Base-by-base conservation (phyloP, 2,329 filamentous ascomycete genomes). In the Alternaria triticimaculans region DNA sequence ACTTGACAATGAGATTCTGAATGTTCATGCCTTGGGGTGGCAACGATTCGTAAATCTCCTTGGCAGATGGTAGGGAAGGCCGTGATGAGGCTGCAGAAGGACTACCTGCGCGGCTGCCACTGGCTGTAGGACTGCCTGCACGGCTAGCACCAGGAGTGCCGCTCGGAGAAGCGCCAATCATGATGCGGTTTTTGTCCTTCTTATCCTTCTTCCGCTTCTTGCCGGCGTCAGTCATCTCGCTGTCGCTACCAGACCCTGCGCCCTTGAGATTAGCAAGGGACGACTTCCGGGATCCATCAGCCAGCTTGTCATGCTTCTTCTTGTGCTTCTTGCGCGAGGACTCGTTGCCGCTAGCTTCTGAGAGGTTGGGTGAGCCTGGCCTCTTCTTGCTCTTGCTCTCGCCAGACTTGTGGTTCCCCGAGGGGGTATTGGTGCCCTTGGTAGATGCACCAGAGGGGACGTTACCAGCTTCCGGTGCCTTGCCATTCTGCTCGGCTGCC, bases 291-390 rank as follows among this genome's bases (percentile, higher is more conserved):
- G 72, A 72, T 21, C 69, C 70, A 46, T 77, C 71, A 25, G 60
- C 53, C 20, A 76, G 68, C 58, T 71, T 74, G 23, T 69, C 70
- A 58, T 74, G 75, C 46, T 76, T 76, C 72, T 82, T 82, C 72
- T 83, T 84, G 37, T 80, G 77, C 62, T 73, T 74, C 83, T 92
- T 93, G 69, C 91, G 90, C 23, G 90, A 88, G 1, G 92, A 95
- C 78, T 98, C 95, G 71, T 94, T 96, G 57, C 93, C 95, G 77
- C 93, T 97, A 10, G 93, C 93, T 77, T 98, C 95, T 2, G 94
- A 97, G 30, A 92, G 86, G 68, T 94, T 91, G 4, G 94, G 93
- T 15, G 94, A 97, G 18, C 94, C 93, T 30, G 92, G 87, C 28
- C 95, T 90, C 82, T 97, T 97, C 56, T 95, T 87, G 73, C 87